A percentile compares a stretch with the other conserved stretches of the same genome.
These are phyloP conservation scores for Ehretia macrophylla DNA, from an alignment of 257 asterid genomes.

Conservation along the genomic window DNA sequence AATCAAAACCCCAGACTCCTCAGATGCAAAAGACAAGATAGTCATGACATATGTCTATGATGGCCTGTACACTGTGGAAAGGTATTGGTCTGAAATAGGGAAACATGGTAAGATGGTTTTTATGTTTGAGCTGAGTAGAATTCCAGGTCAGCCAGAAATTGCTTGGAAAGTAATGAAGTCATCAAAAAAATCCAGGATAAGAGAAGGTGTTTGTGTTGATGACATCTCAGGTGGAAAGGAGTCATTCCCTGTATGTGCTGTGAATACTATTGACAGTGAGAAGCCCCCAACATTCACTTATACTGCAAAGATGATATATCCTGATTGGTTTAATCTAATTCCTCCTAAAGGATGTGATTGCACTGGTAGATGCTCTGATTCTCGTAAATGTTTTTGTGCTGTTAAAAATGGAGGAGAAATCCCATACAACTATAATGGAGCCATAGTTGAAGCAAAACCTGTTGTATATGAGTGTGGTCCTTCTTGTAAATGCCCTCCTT, in stretches of 20 bases:
- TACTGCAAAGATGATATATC: constrained; percentile 53
- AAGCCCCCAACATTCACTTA: constrained; percentile 64
- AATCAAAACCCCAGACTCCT: constrained; percentile 32
- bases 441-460: constrained; percentile 64
- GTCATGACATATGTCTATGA: constrained; percentile 65
- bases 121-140: constrained; percentile 69
- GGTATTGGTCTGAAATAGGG: constrained; percentile 46
- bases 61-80: constrained; percentile 68
- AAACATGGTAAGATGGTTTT: constrained; percentile 59
- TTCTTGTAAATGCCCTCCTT: constrained; percentile 69
- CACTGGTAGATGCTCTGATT: constrained; percentile 51
- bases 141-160: constrained; percentile 74
- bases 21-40: constrained; percentile 40
- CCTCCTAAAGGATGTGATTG: constrained; percentile 76
- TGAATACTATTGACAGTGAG: constrained; percentile 44
- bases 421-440: constrained; percentile 74
- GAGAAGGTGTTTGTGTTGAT: constrained; percentile 53
- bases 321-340: constrained; percentile 34
- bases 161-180: constrained; percentile 64
- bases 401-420: constrained; percentile 62
- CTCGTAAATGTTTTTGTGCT: constrained; percentile 57
- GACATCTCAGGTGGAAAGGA: constrained; percentile 75
- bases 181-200: constrained; percentile 32
- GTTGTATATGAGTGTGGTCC: constrained; percentile 90
- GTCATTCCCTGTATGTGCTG: constrained; percentile 44